Percentiles rank a stretch among this genome's conserved stretches.
These are phyloP conservation scores for Malassezia pachydermatis DNA, from an alignment of 1,284 basidiomycete species.

Conservation along the genomic window DNA sequence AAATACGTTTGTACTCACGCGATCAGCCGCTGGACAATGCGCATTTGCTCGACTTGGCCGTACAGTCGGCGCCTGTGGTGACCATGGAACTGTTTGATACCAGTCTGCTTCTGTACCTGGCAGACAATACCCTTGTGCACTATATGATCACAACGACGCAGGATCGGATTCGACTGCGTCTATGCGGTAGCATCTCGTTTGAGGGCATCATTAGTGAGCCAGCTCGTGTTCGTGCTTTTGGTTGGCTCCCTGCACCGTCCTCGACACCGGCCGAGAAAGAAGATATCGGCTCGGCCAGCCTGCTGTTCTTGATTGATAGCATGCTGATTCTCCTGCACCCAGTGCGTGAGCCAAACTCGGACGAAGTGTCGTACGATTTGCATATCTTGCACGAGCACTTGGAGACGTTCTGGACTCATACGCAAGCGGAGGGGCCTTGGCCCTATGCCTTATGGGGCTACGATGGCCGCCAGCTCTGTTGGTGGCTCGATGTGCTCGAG, in stretches of 20 bases:
- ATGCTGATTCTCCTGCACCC: slow-evolving; percentile 69
- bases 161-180: slow-evolving; percentile 66
- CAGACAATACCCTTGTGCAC: slow-evolving; percentile 89
- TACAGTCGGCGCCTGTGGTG: slow-evolving; percentile 55
- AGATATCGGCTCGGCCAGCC: slow-evolving; percentile 83
- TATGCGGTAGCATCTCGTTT: slow-evolving; percentile 92
- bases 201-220: slow-evolving; percentile 79
- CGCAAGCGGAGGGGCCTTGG: slow-evolving; percentile 77
- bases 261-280: slow-evolving; percentile 86
- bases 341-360: slow-evolving; percentile 49
- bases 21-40: slow-evolving; percentile 79
- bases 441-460: slow-evolving; percentile 98
- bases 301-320: slow-evolving; percentile 90
- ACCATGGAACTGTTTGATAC: slow-evolving; percentile 74
- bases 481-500: slow-evolving; percentile 90
- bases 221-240: slow-evolving; percentile 73
- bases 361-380: slow-evolving; percentile 85
- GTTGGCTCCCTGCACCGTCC: too few species aligned
- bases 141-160: slow-evolving; percentile 78
- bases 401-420: slow-evolving; percentile 96
- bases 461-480: slow-evolving; percentile 74
- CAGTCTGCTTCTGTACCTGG: slow-evolving; percentile 88
- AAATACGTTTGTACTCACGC: slow-evolving; percentile 82
- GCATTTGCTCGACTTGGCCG: slow-evolving; percentile 71
- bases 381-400: slow-evolving; percentile 90